Percentiles rank a stretch among this genome's conserved stretches.
Conservation (phyloP, 352 stramenopile species). For the Globisporangium cylindrosporum region DNA sequence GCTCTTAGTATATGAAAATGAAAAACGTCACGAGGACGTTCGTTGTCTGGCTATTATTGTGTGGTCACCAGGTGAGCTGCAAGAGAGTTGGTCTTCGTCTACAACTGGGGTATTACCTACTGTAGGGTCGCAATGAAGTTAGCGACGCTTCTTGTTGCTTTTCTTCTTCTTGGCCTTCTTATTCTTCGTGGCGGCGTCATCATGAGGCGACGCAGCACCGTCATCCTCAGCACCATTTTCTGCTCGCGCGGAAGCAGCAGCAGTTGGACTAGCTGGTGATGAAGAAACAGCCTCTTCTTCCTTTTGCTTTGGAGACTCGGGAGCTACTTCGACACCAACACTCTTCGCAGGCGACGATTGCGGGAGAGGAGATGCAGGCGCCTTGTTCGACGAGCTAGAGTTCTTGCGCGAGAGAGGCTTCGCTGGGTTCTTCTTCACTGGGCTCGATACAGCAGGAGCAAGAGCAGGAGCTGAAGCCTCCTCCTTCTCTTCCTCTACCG, state of each 20-base stretch:
- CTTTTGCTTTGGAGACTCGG: conserved; percentile 25
- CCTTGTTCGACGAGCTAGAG: conserved; percentile 21
- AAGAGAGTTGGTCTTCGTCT: neutral
- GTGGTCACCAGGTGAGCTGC: neutral
- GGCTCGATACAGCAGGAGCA: neutral
- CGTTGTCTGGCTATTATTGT: neutral
- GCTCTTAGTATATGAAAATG: conserved; percentile 5
- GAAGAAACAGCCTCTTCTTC: conserved; percentile 15
- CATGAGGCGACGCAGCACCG: conserved; percentile 16
- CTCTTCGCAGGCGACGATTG: conserved; percentile 11
- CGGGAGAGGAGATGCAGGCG: neutral
- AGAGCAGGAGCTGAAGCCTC: neutral
- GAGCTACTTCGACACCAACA: conserved; percentile 22
- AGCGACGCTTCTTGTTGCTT: conserved; percentile 55
- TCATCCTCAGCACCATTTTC: conserved; percentile 26
- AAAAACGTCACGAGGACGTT: neutral
- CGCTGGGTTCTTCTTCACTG: conserved; percentile 17
- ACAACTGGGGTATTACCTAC: neutral
- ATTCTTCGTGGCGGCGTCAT: conserved; percentile 27
- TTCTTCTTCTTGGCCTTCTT: conserved; percentile 63
- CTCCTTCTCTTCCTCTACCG: conserved; percentile 15
- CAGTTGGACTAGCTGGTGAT: conserved; percentile 8
- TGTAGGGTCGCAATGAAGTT: neutral
- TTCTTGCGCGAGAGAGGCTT: conserved; percentile 24
- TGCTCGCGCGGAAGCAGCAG: neutral